phyloP scores from a whole-genome alignment of 331 rosid genomes.

The Rhamnella rubrinervis region DNA sequence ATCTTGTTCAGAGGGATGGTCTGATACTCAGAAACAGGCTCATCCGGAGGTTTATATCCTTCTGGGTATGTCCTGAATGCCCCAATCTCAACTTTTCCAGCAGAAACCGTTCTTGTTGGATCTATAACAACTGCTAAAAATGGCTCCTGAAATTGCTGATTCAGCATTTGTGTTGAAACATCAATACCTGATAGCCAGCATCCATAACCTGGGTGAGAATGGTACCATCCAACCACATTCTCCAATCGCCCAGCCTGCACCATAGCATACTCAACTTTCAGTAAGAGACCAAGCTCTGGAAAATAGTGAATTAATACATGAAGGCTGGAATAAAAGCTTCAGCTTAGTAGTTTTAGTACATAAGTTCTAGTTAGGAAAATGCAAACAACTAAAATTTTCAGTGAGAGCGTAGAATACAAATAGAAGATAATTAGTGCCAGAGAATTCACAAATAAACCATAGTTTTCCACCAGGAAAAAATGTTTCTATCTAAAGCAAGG shows the following conservation, averaged over 20 bases:
- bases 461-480: too few relatives aligned
- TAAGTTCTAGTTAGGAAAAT: too few relatives aligned
- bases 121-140: conserved; percentile 94
- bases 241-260: conserved; percentile 86
- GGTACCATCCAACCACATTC: conserved; percentile 98
- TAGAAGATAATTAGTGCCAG: too few relatives aligned
- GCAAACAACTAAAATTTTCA: background rate
- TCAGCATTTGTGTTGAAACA: conserved; percentile 91
- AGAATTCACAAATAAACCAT: too few relatives aligned
- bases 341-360: background rate
- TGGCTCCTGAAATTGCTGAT: conserved; percentile 93
- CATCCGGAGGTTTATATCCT: conserved; percentile 90
- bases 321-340: background rate
- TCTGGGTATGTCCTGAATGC: conserved; percentile 98
- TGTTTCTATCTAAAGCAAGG: too few relatives aligned
- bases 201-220: conserved; percentile 98
- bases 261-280: background rate
- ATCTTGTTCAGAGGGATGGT: conserved; percentile 92
- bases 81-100: conserved; percentile 97
- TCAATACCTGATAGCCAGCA: conserved; percentile 99
- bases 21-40: conserved; percentile 90
- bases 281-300: conserved; percentile 8
- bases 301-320: background rate
- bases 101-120: conserved; percentile 90
- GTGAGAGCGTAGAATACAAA: background rate